Base-by-base conservation (phyloP, 1,284 basidiomycete genomes). In the Prillingera fragicola region DNA sequence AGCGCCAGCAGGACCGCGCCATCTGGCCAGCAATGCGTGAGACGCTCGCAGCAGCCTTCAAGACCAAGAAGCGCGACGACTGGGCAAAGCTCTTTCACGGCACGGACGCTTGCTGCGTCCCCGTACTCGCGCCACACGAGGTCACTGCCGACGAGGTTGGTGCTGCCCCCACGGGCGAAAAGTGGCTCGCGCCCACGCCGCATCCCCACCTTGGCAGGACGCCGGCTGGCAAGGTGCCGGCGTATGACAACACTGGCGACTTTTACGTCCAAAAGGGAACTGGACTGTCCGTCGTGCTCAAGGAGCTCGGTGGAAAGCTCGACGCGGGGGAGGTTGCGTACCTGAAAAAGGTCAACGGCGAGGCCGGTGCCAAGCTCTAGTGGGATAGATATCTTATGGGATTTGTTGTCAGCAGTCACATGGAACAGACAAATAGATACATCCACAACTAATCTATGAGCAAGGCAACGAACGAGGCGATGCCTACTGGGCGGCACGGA, bases 31-130 rank as follows among this genome's bases (percentile, higher is more conserved):
- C 31, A 27, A 31, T 52, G 33, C 43, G 43, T 15, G 13, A 10
- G 1, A 32, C 34, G 9, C 38, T 52, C 21, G 24, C 33, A 17
- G 36, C n/a, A 3, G 27, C 21, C 33, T 52, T 52, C 26, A 25
- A 17, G 8, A 38, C 33, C 43, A 42, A 48, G 32, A 21, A 33
- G 24, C 43, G 50, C 23, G 43, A 36, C 22, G 40, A 48, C 29
- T 52, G 50, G 50, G 43, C 28, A 6, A 17, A 21, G 15, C 24
- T 52, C 13, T 52, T 48, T 26, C 25, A 48, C 24, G 41, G 31
- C 33, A 45, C 50, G 4, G 50, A 52, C 41, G 43, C 50, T 3
- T 52, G 50, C 34, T 27, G 24, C 34, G 22, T 27, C 19, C 50
- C 50, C 6, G 41, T 52, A 8, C 41, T 52, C 28, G 26, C 33